Evolutionary conservation across 2,329 filamentous ascomycete genomes (phyloP).

Genomic region (Beauveria varroae): DNA sequence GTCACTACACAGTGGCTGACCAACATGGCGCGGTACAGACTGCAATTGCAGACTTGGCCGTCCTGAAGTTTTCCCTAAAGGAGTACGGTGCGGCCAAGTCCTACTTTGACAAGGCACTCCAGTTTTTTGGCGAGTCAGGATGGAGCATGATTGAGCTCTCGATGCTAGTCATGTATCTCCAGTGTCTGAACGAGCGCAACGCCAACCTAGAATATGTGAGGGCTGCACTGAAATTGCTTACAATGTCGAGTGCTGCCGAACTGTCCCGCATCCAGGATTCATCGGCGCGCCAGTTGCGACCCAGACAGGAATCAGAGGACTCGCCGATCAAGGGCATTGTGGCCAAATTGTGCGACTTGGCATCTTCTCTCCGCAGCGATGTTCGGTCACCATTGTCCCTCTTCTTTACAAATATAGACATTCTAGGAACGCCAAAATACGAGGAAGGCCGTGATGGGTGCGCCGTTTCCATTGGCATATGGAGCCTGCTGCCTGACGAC

Average conservation of each 20-base stretch:
- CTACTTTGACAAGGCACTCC: slow-evolving; percentile 71
- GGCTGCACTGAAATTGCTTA: slow-evolving; percentile 65
- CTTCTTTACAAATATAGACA: slow-evolving; percentile 64
- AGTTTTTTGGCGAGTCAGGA: slow-evolving; percentile 67
- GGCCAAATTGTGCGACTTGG: slow-evolving; percentile 37
- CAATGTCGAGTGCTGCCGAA: slow-evolving; percentile 54
- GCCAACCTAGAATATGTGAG: slow-evolving; percentile 73
- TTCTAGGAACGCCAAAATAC: slow-evolving; percentile 64
- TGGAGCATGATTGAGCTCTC: slow-evolving; percentile 77
- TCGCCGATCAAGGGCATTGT: slow-evolving; percentile 41
- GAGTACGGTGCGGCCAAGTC: slow-evolving; percentile 68
- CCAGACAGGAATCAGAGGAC: slow-evolving; percentile 20
- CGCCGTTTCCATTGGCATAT: slow-evolving; percentile 57
- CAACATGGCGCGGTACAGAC: slow-evolving; percentile 71
- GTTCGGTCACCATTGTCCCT: slow-evolving; percentile 60
- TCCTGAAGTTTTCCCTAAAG: slow-evolving; percentile 69
- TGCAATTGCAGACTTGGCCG: slow-evolving; percentile 75
- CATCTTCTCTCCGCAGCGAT: slow-evolving; percentile 43
- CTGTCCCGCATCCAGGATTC: slow-evolving; percentile 38
- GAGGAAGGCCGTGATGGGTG: slow-evolving; percentile 68
- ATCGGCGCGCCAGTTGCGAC: slow-evolving; percentile 17
- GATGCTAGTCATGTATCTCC: slow-evolving; percentile 78
- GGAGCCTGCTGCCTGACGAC: slow-evolving; percentile 64
- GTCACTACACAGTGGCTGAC: slow-evolving; percentile 73
- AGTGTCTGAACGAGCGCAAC: slow-evolving; percentile 70